These are phyloP conservation scores for Ophiostoma ulmi DNA, from an alignment of 2,329 filamentous ascomycete species.

Conservation along the genomic window DNA sequence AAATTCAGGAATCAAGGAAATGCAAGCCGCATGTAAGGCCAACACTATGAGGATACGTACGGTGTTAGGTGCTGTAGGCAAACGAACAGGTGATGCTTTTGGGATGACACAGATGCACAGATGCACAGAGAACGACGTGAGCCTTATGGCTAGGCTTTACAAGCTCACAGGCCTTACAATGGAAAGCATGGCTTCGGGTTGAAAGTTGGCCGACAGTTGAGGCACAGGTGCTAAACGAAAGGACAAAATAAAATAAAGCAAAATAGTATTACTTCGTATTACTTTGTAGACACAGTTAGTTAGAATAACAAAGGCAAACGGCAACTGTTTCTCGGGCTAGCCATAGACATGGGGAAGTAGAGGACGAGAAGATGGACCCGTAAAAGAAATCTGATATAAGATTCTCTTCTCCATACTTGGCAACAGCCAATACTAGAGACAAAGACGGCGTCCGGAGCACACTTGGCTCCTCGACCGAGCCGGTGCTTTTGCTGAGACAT, in stretches of 20 bases:
- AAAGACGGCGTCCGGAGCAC: neutral
- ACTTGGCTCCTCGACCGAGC: conserved; percentile 7
- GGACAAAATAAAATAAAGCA: neutral
- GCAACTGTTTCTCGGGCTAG: neutral
- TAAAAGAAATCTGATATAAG: neutral
- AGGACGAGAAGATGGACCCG: neutral
- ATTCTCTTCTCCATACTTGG: neutral
- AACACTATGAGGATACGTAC: neutral
- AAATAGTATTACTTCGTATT: too few relatives aligned
- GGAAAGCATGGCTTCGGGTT: neutral
- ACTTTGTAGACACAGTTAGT: too few relatives aligned
- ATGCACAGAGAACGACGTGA: neutral
- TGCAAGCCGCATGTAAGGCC: neutral
- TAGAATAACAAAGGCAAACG: neutral
- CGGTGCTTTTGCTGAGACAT: neutral
- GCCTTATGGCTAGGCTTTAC: neutral
- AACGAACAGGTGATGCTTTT: neutral
- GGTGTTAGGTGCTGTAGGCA: neutral
- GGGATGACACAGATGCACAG: neutral
- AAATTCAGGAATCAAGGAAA: neutral
- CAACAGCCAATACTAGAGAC: neutral
- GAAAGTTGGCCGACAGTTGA: neutral
- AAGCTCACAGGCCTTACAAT: neutral
- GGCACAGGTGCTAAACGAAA: neutral
- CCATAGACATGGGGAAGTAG: neutral